Evolutionary conservation across 2,329 filamentous ascomycete genomes (phyloP).

Genomic region (Phoma sp.): DNA sequence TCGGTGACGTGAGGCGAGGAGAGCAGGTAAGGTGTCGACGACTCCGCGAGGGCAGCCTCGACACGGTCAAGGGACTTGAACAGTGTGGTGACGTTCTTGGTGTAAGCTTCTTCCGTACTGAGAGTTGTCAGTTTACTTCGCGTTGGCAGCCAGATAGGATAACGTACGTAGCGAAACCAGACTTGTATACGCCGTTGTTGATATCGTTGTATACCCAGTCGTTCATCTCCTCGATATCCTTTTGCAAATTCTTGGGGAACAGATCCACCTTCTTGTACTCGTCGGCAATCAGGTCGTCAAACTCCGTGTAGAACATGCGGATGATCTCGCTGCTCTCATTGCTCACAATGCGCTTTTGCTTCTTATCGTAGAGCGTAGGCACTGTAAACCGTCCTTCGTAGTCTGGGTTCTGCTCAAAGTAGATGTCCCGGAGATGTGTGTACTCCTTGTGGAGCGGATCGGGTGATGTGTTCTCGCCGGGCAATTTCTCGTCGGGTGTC

Average conservation of each 20-base stretch:
- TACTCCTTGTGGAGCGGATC: constrained; percentile 72
- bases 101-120: constrained; percentile 58
- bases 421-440: constrained; percentile 78
- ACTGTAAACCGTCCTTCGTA: constrained; percentile 87
- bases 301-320: constrained; percentile 84
- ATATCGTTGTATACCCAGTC: constrained; percentile 61
- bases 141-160: neutral
- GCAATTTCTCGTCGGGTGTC: constrained; percentile 65
- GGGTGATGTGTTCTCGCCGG: constrained; percentile 62
- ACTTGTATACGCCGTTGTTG: constrained; percentile 61
- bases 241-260: constrained; percentile 52
- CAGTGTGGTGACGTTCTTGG: constrained; percentile 53
- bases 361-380: constrained; percentile 83
- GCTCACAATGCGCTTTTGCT: constrained; percentile 77
- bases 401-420: constrained; percentile 74
- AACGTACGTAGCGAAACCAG: constrained; percentile 57
- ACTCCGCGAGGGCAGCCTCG: constrained; percentile 51
- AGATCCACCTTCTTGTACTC: constrained; percentile 54
- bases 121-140: no score
- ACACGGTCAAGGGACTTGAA: constrained; percentile 58
- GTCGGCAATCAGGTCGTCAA: constrained; percentile 65
- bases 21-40: constrained; percentile 55
- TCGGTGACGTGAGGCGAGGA: constrained; percentile 55
- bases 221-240: constrained; percentile 57
- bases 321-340: constrained; percentile 94